These are phyloP conservation scores for Sclerotinia borealis DNA, from an alignment of 2,329 filamentous ascomycete genomes.

Conservation along the genomic window DNA sequence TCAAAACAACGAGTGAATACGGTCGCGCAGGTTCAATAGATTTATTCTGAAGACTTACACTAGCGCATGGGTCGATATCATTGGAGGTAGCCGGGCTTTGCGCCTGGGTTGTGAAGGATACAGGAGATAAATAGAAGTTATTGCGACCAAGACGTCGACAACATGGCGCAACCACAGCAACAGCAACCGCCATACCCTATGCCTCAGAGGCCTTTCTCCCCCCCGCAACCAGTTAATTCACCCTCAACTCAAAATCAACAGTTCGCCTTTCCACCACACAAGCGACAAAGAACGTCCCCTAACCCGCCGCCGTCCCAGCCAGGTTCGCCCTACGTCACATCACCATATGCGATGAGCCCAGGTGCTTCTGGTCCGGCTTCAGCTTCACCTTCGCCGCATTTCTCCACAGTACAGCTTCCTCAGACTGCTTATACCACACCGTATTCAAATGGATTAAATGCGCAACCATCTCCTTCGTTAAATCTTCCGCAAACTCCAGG, in stretches of 20 bases:
- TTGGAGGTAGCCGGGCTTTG: slow-evolving; percentile 28
- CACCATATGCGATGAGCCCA: slow-evolving; percentile 46
- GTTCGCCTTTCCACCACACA: slow-evolving; percentile 60
- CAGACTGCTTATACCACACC: slow-evolving; percentile 31
- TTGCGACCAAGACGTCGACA: slow-evolving; percentile 13
- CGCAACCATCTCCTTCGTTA: slow-evolving; percentile 23
- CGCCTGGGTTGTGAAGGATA: slow-evolving; percentile 28
- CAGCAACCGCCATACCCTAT: slow-evolving; percentile 34
- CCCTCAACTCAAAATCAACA: slow-evolving; percentile 55
- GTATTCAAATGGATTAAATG: slow-evolving; percentile 30
- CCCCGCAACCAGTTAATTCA: slow-evolving; percentile 46
- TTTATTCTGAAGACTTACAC: background rate
- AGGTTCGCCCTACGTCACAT: slow-evolving; percentile 52
- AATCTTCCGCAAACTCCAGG: slow-evolving; percentile 26
- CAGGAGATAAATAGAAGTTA: slow-evolving; percentile 18
- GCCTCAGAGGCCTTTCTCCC: slow-evolving; percentile 54
- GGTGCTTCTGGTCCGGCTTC: slow-evolving; percentile 29
- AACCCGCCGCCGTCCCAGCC: slow-evolving; percentile 63
- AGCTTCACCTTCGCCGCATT: slow-evolving; percentile 29
- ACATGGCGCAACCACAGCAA: slow-evolving; percentile 34
- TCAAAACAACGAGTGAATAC: slow-evolving; percentile 12
- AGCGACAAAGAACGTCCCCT: slow-evolving; percentile 66
- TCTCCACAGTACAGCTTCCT: slow-evolving; percentile 29
- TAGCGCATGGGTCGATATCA: slow-evolving; percentile 26
- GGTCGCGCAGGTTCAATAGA: background rate